Percentiles rank a stretch among this genome's conserved stretches.
Conservation (phyloP, 768 basidiomycete genomes). For the Leccinum rimulosum region DNA sequence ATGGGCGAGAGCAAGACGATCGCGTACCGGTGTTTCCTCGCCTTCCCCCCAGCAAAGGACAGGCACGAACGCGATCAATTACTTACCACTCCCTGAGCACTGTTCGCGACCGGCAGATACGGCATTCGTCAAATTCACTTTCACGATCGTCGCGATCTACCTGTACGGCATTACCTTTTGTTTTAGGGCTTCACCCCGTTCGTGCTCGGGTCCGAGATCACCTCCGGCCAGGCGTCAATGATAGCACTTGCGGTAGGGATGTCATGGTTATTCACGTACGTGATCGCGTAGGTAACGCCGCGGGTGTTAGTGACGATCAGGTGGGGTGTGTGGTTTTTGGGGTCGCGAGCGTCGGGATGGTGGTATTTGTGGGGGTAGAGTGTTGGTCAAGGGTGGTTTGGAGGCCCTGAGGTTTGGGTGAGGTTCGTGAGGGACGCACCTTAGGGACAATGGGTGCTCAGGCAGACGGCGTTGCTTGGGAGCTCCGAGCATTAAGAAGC, state of each 20-base stretch:
- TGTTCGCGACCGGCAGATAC: slow-evolving; percentile 41
- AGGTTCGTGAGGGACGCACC: slow-evolving; percentile 35
- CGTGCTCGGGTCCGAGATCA: slow-evolving; percentile 35
- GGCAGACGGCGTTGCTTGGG: slow-evolving; percentile 16
- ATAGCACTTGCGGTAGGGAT: slow-evolving; percentile 31
- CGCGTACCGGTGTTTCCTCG: slow-evolving; percentile 29
- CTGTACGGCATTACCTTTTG: slow-evolving; percentile 36
- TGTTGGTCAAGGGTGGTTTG: slow-evolving; percentile 39
- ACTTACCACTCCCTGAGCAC: slow-evolving; percentile 26
- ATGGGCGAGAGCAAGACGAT: slow-evolving; percentile 33
- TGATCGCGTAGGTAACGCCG: slow-evolving; percentile 37
- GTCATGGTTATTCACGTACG: slow-evolving; percentile 38
- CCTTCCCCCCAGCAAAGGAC: slow-evolving; percentile 39
- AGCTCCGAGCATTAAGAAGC: slow-evolving; percentile 18
- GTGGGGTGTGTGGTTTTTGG: slow-evolving; percentile 32
- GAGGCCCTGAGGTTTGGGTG: slow-evolving; percentile 22
- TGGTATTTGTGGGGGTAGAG: slow-evolving; percentile 32
- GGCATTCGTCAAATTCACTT: slow-evolving; percentile 40
- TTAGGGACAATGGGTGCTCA: slow-evolving; percentile 13
- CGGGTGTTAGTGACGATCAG: slow-evolving; percentile 28
- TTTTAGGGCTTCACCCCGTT: slow-evolving; percentile 33
- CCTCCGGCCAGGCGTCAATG: slow-evolving; percentile 26
- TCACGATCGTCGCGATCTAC: slow-evolving; percentile 36
- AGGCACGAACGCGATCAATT: slow-evolving; percentile 41
- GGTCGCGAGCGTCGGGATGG: slow-evolving; percentile 29